Base-by-base conservation (phyloP, 2,329 filamentous ascomycete genomes). In the Epichloe elymi region DNA sequence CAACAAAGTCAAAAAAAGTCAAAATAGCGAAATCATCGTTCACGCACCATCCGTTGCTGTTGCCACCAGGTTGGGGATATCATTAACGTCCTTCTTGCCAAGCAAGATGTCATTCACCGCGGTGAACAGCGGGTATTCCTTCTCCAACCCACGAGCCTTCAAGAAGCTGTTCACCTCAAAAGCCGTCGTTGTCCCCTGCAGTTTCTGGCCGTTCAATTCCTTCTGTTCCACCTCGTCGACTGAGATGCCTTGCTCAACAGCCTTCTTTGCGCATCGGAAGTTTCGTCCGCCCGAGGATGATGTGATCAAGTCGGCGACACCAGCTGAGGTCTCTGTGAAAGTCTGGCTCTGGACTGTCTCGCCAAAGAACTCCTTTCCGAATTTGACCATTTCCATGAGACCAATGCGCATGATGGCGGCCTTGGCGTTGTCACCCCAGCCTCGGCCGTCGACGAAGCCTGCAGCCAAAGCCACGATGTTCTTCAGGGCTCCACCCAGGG, bases 401-500 rank as follows among this genome's bases (percentile, higher is more conserved):
- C 93, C 93, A 19, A 97, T 85, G 41, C 93, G 86, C 88, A 98
- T 97, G 54, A 98, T 84, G 44, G 93, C 93, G n/a, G 93, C 89
- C 73, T 98, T 97, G 58, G 91, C 91, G 60, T 97, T 98, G 73
- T 97, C 90, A 62, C 93, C 93, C 91, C 93, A 98, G 57, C 91
- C 91, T 55, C 91, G 80, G 37, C 93, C 93, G 57, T 95, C 88
- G 43, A 97, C 89, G 67, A 95, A 98, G 52, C 93, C 93, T 35
- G 93, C 90, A 5, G 89, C 91, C 17, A 98, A 74, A 5, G 93
- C 93, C 51, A 98, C 88, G 57, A 98, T 85, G 73, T 98, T 98
- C 76, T 98, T 98, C 59, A 98, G 74, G 0, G 93, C 93, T 54
- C 93, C 93, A 42, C 90, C 86, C 36, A 98, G 82, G 5, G 93